These are phyloP conservation scores for Anacardium occidentale DNA, from an alignment of 345 rosid genomes.

Conservation along the genomic window DNA sequence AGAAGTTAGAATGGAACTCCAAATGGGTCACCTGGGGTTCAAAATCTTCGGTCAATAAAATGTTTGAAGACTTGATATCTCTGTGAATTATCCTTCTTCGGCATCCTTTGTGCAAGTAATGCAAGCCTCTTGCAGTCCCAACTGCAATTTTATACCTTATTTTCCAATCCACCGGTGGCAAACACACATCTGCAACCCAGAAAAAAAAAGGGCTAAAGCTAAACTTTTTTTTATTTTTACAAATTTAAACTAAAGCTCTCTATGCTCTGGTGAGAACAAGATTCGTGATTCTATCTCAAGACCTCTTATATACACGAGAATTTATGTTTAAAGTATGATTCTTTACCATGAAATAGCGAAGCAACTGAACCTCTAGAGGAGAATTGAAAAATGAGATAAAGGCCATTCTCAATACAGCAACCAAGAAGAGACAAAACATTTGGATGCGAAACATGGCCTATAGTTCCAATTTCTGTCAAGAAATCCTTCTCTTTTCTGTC, in stretches of 20 bases:
- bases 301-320: constrained; percentile 12
- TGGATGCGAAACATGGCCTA: constrained; percentile 84
- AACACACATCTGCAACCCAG: constrained; percentile 41
- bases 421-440: constrained; percentile 79
- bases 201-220: no score
- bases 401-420: constrained; percentile 89
- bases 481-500: constrained; percentile 93
- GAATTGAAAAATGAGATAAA: constrained; percentile 77
- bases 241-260: no score
- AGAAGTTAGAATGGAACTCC: neutral
- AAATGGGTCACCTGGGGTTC: constrained; percentile 54
- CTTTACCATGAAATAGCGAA: constrained; percentile 85
- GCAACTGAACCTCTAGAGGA: constrained; percentile 90
- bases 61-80: constrained; percentile 91
- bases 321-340: neutral
- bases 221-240: no score
- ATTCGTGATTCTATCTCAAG: no score
- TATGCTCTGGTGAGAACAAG: no score
- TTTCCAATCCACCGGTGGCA: constrained; percentile 64
- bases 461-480: constrained; percentile 88
- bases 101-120: constrained; percentile 87
- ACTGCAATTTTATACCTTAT: constrained; percentile 71
- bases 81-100: constrained; percentile 92
- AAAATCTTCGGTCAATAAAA: constrained; percentile 74
- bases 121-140: constrained; percentile 84